phyloP scores from a whole-genome alignment of 2,329 filamentous ascomycete species.

The Neonectria magnoliae region DNA sequence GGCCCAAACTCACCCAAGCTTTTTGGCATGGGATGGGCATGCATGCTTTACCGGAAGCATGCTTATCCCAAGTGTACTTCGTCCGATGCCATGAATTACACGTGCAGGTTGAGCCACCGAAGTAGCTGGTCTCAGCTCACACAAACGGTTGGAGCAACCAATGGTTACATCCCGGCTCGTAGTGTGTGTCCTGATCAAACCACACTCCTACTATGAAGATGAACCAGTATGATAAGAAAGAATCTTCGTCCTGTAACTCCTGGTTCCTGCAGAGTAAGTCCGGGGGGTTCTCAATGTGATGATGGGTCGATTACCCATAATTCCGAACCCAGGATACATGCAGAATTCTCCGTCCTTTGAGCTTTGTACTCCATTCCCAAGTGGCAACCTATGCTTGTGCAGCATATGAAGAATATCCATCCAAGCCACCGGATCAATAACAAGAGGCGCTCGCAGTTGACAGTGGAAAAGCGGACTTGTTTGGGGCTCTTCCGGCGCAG shows the following conservation, averaged over 20 bases:
- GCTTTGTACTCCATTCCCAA: background rate
- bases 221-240: background rate
- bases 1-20: background rate
- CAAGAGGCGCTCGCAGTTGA: background rate
- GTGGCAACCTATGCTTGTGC: background rate
- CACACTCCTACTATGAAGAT: background rate
- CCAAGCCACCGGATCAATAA: background rate
- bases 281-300: background rate
- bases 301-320: slow-evolving; percentile 22
- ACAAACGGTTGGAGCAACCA: too few species aligned
- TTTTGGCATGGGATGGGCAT: background rate
- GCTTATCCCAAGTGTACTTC: too few species aligned
- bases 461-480: background rate
- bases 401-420: background rate
- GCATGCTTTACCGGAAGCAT: too few species aligned
- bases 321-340: slow-evolving; percentile 15
- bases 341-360: slow-evolving; percentile 11
- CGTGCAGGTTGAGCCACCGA: too few species aligned
- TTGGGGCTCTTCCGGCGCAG: background rate
- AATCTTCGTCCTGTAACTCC: background rate
- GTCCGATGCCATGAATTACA: background rate
- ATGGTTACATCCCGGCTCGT: too few species aligned
- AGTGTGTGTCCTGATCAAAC: background rate
- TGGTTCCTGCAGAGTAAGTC: background rate
- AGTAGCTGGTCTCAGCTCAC: too few species aligned